These are phyloP conservation scores for Tricholoma bakamatsutake DNA, from an alignment of 768 basidiomycete species.

Conservation along the genomic window DNA sequence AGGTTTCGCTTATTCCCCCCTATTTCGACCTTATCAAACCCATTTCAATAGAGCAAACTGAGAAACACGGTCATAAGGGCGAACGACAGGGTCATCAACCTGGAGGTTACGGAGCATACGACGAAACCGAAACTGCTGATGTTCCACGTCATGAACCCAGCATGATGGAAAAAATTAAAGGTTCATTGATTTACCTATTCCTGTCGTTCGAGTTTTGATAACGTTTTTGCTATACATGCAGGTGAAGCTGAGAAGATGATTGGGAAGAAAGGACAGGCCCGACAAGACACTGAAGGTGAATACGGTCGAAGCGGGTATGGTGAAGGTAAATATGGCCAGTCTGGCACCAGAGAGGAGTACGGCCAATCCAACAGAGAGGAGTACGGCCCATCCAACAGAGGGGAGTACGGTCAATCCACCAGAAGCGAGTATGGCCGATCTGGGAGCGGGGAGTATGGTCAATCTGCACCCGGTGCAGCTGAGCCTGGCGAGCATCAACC, in stretches of 20 bases:
- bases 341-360: not conserved
- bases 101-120: no score
- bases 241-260: not conserved
- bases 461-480: not conserved
- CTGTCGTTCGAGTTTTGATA: not conserved
- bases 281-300: no score
- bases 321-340: not conserved
- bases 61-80: no score
- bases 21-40: not conserved
- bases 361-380: not conserved
- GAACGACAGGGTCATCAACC: no score
- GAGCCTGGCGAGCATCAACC: not conserved
- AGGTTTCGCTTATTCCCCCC: not conserved
- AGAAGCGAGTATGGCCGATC: not conserved
- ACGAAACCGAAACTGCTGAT: constrained; percentile 1
- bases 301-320: no score
- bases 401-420: not conserved
- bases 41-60: not conserved
- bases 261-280: not conserved
- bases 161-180: constrained; percentile 17
- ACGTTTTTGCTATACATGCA: not conserved
- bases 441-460: not conserved
- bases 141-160: not conserved
- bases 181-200: not conserved
- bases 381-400: not conserved